phyloP scores from a whole-genome alignment of 495 filamentous ascomycete genomes.

The Tuber magnatum region DNA sequence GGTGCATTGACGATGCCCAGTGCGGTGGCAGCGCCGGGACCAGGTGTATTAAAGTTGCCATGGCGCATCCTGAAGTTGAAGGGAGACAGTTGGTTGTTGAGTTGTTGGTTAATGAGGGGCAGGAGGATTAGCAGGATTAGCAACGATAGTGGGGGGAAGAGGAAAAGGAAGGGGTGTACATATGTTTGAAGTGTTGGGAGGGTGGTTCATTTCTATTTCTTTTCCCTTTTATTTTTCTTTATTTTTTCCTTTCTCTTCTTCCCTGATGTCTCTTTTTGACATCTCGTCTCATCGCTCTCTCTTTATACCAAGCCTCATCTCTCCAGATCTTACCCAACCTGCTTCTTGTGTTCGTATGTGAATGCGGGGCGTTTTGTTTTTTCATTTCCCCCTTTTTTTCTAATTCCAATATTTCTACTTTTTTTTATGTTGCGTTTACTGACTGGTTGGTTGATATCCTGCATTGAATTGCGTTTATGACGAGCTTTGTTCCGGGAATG shows the following conservation, averaged over 20 bases:
- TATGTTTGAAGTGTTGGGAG: conserved; percentile 1
- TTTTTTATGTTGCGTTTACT: not conserved
- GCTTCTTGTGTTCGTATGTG: not conserved
- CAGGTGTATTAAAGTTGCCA: conserved; percentile 80
- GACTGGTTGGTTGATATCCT: not conserved
- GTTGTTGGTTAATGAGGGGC: conserved; percentile 88
- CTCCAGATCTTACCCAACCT: not conserved
- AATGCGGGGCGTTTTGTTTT: not conserved
- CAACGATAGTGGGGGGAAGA: not conserved
- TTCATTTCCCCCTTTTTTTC: not conserved
- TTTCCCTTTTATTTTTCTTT: not conserved
- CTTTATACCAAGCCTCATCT: not conserved
- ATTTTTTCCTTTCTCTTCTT: not conserved
- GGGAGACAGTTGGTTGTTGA: conserved; percentile 81
- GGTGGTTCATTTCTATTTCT: not conserved
- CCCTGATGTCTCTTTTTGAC: not conserved
- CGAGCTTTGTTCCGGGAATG: not conserved
- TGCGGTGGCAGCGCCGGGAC: conserved; percentile 31
- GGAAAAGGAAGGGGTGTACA: not conserved
- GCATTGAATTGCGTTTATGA: conserved; percentile 1
- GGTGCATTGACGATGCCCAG: conserved; percentile 71
- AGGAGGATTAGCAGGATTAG: conserved; percentile 72
- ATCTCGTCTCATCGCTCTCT: not conserved
- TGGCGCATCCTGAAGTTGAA: conserved; percentile 84
- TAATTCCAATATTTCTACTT: not conserved